Percentiles rank a stretch among this genome's conserved stretches.
Conservation (phyloP, 768 basidiomycete species). For the Ramaria sp. region DNA sequence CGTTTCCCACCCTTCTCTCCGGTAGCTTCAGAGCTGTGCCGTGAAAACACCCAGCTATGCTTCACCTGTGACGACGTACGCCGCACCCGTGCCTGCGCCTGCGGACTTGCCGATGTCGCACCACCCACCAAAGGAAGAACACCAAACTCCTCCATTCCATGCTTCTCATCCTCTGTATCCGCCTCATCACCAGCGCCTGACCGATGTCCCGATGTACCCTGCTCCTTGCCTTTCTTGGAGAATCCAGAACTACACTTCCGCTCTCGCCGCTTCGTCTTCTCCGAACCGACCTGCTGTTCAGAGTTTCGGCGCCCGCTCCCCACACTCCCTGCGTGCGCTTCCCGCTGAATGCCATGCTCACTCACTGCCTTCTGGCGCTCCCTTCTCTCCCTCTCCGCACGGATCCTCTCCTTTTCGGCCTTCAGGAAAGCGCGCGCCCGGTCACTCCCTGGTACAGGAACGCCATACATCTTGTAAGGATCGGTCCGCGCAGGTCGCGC, state of each 20-base stretch:
- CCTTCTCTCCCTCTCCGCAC: neutral
- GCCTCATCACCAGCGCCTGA: too few relatives aligned
- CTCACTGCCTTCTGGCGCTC: neutral
- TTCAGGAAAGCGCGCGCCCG: constrained; percentile 7
- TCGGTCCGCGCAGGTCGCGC: constrained; percentile 3
- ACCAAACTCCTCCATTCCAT: neutral
- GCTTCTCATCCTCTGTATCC: too few relatives aligned
- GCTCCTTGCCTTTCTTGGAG: neutral
- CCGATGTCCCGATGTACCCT: too few relatives aligned
- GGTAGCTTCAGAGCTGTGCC: neutral
- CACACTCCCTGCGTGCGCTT: too few relatives aligned
- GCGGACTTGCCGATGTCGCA: neutral
- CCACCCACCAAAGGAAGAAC: neutral
- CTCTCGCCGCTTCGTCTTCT: neutral
- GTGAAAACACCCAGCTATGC: constrained; percentile 2
- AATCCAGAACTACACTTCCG: neutral
- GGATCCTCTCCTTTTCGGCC: constrained; percentile 9
- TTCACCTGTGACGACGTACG: neutral
- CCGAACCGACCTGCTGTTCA: too few relatives aligned
- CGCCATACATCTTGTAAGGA: constrained; percentile 5
- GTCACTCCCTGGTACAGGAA: constrained; percentile 7
- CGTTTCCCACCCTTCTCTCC: neutral
- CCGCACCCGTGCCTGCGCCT: neutral
- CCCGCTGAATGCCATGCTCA: too few relatives aligned
- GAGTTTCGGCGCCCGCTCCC: too few relatives aligned